These are phyloP conservation scores for Aspergillus pseudotamarii DNA, from an alignment of 2,329 filamentous ascomycete species.

Conservation along the genomic window DNA sequence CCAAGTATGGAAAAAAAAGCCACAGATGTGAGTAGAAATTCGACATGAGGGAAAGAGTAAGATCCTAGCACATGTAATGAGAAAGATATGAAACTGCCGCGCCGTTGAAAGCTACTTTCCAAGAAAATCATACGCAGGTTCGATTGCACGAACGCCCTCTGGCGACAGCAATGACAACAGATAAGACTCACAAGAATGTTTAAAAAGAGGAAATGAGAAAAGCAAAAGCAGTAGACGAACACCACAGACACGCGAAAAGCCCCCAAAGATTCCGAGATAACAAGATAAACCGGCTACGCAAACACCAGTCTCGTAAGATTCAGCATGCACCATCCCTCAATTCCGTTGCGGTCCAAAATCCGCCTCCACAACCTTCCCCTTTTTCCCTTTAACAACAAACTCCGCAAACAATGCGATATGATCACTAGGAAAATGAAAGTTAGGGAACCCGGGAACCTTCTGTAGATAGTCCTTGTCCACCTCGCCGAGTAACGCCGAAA, in stretches of 20 bases:
- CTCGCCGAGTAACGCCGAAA: conserved; percentile 80
- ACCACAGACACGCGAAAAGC: conserved; percentile 33
- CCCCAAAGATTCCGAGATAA: conserved; percentile 46
- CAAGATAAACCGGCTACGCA: conserved; percentile 37
- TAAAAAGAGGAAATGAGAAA: conserved; percentile 22
- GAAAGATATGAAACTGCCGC: conserved; percentile 27
- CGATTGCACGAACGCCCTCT: conserved; percentile 21
- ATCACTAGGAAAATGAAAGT: conserved; percentile 92
- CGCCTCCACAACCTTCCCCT: conserved; percentile 71
- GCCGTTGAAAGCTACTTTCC: conserved; percentile 34
- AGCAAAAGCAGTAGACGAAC: conserved; percentile 23
- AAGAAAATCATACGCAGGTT: conserved; percentile 23
- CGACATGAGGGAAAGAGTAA: conserved; percentile 12
- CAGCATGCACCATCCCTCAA: conserved; percentile 39
- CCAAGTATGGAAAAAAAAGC: conserved; percentile 13
- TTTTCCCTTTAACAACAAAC: conserved; percentile 84
- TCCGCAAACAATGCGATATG: conserved; percentile 88
- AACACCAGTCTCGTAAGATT: conserved; percentile 43
- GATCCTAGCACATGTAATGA: conserved; percentile 14
- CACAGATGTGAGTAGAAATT: background rate
- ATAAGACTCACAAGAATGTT: conserved; percentile 28
- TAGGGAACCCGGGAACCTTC: conserved; percentile 86
- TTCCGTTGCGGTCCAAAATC: conserved; percentile 60
- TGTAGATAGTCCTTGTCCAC: conserved; percentile 84
- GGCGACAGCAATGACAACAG: conserved; percentile 24